phyloP scores from a whole-genome alignment of 2,329 filamentous ascomycete genomes.

The Sclerotinia trifoliorum region DNA sequence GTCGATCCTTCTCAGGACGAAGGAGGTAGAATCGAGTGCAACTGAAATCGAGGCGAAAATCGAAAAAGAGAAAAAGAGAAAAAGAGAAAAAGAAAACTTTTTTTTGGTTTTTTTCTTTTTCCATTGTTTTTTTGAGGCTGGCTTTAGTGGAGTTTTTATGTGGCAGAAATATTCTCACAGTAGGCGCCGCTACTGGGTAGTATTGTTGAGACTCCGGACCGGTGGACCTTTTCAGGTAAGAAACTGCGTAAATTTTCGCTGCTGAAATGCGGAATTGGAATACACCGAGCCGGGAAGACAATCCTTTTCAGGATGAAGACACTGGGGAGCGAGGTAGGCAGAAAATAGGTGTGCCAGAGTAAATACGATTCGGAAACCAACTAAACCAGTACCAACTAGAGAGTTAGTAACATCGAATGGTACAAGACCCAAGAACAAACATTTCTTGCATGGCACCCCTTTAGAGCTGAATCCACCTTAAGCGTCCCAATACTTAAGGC shows the following conservation, averaged over 20 bases:
- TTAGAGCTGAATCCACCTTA: slow-evolving; percentile 8
- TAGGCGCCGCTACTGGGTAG: not conserved
- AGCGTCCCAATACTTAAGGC: slow-evolving; percentile 5
- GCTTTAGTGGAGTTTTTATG: not conserved
- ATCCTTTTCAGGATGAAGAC: not conserved
- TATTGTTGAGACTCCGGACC: not conserved
- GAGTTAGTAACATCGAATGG: not conserved
- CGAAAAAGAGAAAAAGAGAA: not conserved
- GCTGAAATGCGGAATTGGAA: not conserved
- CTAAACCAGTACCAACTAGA: not conserved
- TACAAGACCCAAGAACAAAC: not conserved
- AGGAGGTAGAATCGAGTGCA: too few relatives aligned
- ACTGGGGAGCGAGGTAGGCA: too few relatives aligned
- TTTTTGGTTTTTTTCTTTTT: not conserved
- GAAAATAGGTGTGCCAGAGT: not conserved
- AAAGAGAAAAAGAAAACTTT: too few relatives aligned
- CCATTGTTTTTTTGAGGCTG: not conserved
- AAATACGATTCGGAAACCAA: not conserved
- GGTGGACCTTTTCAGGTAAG: not conserved
- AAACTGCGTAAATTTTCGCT: not conserved
- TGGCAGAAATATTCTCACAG: not conserved
- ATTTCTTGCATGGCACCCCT: not conserved
- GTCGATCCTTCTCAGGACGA: not conserved
- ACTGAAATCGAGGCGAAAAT: too few relatives aligned
- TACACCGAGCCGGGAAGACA: not conserved